phyloP scores from a whole-genome alignment of 2,329 filamentous ascomycete species.

The Aureobasidium musti region DNA sequence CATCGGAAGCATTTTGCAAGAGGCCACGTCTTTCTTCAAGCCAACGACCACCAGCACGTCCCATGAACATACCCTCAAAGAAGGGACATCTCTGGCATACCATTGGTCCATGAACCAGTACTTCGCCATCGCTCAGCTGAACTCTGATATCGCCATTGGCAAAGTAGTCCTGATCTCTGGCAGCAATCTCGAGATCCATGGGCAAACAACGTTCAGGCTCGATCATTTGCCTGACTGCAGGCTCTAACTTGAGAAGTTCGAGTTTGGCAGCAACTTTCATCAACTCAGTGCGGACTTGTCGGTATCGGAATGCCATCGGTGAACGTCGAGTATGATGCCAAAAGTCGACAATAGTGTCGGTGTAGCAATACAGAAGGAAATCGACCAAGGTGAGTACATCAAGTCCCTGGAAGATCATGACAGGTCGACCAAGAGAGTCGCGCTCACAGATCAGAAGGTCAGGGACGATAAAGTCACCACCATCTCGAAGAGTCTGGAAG shows the following conservation, averaged over 20 bases:
- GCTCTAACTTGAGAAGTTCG: conserved; percentile 70
- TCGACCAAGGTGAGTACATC: conserved; percentile 81
- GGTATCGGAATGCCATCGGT: conserved; percentile 70
- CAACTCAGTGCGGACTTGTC: conserved; percentile 78
- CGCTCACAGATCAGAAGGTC: conserved; percentile 63
- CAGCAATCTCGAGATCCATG: conserved; percentile 68
- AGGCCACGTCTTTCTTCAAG: conserved; percentile 66
- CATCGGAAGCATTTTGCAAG: conserved; percentile 48
- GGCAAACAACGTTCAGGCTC: conserved; percentile 65
- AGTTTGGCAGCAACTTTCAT: conserved; percentile 79
- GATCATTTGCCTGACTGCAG: conserved; percentile 73
- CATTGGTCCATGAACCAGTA: conserved; percentile 74
- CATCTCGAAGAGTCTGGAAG: conserved; percentile 50
- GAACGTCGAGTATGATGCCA: conserved; percentile 77
- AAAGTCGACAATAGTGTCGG: conserved; percentile 75
- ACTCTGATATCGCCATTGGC: conserved; percentile 77
- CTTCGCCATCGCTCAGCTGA: conserved; percentile 69
- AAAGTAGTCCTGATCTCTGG: conserved; percentile 70
- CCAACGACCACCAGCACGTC: conserved; percentile 85
- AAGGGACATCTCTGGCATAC: conserved; percentile 86
- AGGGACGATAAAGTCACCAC: conserved; percentile 57
- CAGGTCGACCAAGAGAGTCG: conserved; percentile 52
- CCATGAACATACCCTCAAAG: conserved; percentile 85
- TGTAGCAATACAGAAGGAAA: conserved; percentile 76
- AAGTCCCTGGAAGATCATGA: conserved; percentile 67